phyloP scores from a whole-genome alignment of 345 rosid genomes.

The Excoecaria agallocha region DNA sequence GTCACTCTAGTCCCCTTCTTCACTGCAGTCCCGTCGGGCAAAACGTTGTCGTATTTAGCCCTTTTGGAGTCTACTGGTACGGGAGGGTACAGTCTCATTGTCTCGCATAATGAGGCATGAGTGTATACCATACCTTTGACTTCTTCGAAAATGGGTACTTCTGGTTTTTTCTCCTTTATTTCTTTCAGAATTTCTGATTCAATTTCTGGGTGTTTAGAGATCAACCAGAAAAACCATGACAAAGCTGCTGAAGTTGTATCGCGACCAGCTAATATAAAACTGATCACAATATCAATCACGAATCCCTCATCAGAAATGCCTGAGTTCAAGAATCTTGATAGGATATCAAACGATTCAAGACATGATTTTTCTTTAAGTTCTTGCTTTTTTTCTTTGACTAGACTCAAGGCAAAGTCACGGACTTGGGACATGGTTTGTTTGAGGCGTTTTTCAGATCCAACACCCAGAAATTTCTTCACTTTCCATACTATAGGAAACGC shows the following conservation, averaged over 20 bases:
- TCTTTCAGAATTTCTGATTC: slow-evolving; percentile 44
- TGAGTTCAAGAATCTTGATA: slow-evolving; percentile 52
- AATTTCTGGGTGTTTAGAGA: slow-evolving; percentile 38
- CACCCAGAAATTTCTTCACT: slow-evolving; percentile 34
- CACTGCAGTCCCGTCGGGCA: slow-evolving; percentile 50
- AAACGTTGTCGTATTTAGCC: slow-evolving; percentile 29
- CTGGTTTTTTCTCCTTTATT: no score
- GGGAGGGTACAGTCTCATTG: slow-evolving; percentile 62
- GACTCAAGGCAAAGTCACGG: slow-evolving; percentile 46
- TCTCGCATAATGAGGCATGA: slow-evolving; percentile 51
- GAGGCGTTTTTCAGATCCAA: slow-evolving; percentile 51
- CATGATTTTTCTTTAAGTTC: slow-evolving; percentile 20
- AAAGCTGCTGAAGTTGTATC: slow-evolving; percentile 71
- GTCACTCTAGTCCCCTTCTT: slow-evolving; percentile 42
- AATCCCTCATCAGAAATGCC: slow-evolving; percentile 44
- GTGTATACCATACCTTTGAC: slow-evolving; percentile 32
- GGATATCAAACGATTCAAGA: slow-evolving; percentile 43
- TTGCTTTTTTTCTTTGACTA: slow-evolving; percentile 48
- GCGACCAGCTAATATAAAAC: slow-evolving; percentile 63
- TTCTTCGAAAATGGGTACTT: slow-evolving; percentile 20
- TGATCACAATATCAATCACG: slow-evolving; percentile 52
- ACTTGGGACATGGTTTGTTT: slow-evolving; percentile 35
- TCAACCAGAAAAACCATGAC: slow-evolving; percentile 72
- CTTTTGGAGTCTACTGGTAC: slow-evolving; percentile 42
- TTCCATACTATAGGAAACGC: slow-evolving; percentile 41